phyloP scores from a whole-genome alignment of 495 filamentous ascomycete genomes.

The Penicillium angulare region DNA sequence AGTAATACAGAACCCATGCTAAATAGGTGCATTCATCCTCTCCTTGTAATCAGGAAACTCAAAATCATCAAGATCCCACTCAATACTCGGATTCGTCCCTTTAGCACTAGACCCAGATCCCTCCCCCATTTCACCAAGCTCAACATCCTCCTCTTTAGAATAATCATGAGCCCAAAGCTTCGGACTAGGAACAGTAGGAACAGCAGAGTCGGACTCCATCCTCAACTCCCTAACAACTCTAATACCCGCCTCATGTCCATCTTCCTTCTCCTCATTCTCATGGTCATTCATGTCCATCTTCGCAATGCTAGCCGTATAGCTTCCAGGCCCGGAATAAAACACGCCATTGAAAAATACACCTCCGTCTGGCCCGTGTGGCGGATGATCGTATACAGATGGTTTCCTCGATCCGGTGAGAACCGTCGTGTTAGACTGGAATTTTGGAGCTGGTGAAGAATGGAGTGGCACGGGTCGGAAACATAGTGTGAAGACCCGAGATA shows the following conservation, averaged over 20 bases:
- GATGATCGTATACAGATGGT: slow-evolving; percentile 15
- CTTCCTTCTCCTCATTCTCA: slow-evolving; percentile 9
- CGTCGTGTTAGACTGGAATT: slow-evolving; percentile 8
- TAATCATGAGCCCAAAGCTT: background rate
- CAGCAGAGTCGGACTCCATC: slow-evolving; percentile 16
- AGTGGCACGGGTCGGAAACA: slow-evolving; percentile 24
- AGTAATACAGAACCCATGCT: too few species aligned
- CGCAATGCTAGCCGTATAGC: slow-evolving; percentile 29
- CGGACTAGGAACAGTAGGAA: background rate
- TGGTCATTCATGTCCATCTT: slow-evolving; percentile 12
- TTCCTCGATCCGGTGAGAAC: slow-evolving; percentile 13
- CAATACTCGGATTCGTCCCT: slow-evolving; percentile 9
- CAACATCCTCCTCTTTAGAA: slow-evolving; percentile 6
- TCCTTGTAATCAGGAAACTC: slow-evolving; percentile 31
- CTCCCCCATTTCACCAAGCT: slow-evolving; percentile 5
- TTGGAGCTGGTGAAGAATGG: slow-evolving; percentile 14
- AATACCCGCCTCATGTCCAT: slow-evolving; percentile 21
- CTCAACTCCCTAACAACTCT: slow-evolving; percentile 34
- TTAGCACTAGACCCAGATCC: background rate
- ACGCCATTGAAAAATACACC: slow-evolving; percentile 23
- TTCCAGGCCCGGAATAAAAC: slow-evolving; percentile 14
- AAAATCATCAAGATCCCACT: slow-evolving; percentile 29
- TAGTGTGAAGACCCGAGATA: slow-evolving; percentile 66
- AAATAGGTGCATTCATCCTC: slow-evolving; percentile 27
- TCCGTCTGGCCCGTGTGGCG: slow-evolving; percentile 4